phyloP scores from a whole-genome alignment of 2,329 filamentous ascomycete genomes.

The Aspergillus udagawae region DNA sequence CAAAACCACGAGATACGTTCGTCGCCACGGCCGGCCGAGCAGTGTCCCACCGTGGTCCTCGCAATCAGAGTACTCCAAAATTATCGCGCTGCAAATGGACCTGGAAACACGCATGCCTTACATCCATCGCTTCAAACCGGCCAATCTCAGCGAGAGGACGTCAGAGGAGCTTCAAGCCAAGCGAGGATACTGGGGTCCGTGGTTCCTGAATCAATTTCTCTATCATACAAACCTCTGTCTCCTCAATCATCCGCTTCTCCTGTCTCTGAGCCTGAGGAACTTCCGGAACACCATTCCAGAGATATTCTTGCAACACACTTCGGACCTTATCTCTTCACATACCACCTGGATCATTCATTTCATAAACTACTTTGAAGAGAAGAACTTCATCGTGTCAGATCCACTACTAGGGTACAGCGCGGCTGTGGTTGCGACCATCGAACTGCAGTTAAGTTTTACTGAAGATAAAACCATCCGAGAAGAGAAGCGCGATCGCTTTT shows the following conservation, averaged over 20 bases:
- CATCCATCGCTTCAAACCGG: slow-evolving; percentile 49
- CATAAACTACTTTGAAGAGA: slow-evolving; percentile 45
- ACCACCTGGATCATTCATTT: slow-evolving; percentile 53
- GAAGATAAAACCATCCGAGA: slow-evolving; percentile 34
- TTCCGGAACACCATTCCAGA: slow-evolving; percentile 52
- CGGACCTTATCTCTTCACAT: slow-evolving; percentile 49
- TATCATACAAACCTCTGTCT: slow-evolving; percentile 53
- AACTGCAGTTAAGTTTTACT: slow-evolving; percentile 53
- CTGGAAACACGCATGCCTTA: slow-evolving; percentile 50
- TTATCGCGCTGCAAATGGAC: slow-evolving; percentile 50
- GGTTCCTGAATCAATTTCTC: slow-evolving; percentile 50
- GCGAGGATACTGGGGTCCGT: slow-evolving; percentile 52
- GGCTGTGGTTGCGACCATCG: slow-evolving; percentile 52
- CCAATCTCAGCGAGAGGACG: slow-evolving; percentile 44
- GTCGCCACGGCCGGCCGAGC: slow-evolving; percentile 42
- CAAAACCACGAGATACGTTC: slow-evolving; percentile 46
- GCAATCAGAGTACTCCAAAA: slow-evolving; percentile 51
- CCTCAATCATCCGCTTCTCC: slow-evolving; percentile 52
- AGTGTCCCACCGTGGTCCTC: slow-evolving; percentile 47
- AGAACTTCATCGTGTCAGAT: slow-evolving; percentile 45
- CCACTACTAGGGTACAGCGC: slow-evolving; percentile 49
- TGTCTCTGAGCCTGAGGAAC: slow-evolving; percentile 51
- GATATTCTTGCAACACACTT: slow-evolving; percentile 53
- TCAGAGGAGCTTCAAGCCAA: slow-evolving; percentile 42
- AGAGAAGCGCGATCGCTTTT: slow-evolving; percentile 43